phyloP scores from a whole-genome alignment of 2,329 filamentous ascomycete genomes.

The Arthrinium puccinioides region DNA sequence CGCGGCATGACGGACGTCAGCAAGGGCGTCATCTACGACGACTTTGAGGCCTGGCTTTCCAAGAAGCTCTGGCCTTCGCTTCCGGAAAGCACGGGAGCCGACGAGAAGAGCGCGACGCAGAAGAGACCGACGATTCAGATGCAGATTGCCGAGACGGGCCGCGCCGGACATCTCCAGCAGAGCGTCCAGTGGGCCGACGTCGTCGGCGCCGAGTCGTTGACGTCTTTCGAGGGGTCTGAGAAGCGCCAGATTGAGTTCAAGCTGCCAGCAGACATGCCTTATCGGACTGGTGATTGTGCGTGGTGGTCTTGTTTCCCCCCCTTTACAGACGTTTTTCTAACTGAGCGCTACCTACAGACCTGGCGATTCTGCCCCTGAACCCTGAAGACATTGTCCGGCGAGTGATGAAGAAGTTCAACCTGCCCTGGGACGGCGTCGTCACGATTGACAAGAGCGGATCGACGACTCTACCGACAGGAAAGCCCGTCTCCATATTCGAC shows the following conservation, averaged over 20 bases:
- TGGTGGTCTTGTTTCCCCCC: neutral
- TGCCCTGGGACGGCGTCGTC: constrained; percentile 52
- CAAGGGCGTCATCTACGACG: neutral
- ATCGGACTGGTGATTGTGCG: constrained; percentile 49
- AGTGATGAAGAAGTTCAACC: constrained; percentile 45
- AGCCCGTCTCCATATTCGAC: constrained; percentile 14
- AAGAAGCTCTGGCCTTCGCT: neutral
- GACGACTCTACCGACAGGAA: constrained; percentile 30
- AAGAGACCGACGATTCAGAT: constrained; percentile 5
- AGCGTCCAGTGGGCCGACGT: constrained; percentile 39
- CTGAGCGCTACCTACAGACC: constrained; percentile 20
- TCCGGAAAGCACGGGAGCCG: too few relatives aligned
- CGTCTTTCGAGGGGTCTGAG: constrained; percentile 30
- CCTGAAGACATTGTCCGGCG: constrained; percentile 43
- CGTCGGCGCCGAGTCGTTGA: constrained; percentile 34
- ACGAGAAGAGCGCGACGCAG: constrained; percentile 1
- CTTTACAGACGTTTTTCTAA: neutral
- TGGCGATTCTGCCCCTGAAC: constrained; percentile 53
- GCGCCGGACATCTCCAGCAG: constrained; percentile 36
- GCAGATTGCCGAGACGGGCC: constrained; percentile 8
- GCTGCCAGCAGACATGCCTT: constrained; percentile 44
- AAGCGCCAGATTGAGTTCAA: constrained; percentile 44
- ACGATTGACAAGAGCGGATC: constrained; percentile 34
- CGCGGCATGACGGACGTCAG: constrained; percentile 3
- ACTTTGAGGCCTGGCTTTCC: neutral